Base-by-base conservation (phyloP, 1,284 basidiomycete genomes). In the Porphyrellus sp. region DNA sequence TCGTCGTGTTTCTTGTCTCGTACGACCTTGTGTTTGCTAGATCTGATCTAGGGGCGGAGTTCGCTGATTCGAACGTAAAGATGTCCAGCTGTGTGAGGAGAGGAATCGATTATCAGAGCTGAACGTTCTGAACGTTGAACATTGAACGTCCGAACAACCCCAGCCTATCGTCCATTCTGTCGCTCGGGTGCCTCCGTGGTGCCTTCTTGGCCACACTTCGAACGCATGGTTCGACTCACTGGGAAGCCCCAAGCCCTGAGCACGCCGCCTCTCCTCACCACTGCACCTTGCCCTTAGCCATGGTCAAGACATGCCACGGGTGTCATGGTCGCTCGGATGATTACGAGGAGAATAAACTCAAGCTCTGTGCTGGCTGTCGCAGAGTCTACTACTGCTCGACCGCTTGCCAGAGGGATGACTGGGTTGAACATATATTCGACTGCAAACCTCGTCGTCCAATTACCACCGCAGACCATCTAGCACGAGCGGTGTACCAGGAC, bases 401-500 rank as follows among this genome's bases (percentile, higher is more conserved):
- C 4, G 12, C 2, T 20, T 51, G 49, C 35, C 49, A 48, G 15
- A 47, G 33, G 23, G 6, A 9, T 6, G 28, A 39, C 28, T 48
- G 49, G 49, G 15, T 48, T 12, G 38, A 13, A 15, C 44, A 51
- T 2, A 47, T 51, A 37, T 51, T 51, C 27, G 34, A 51, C 21
- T 50, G 49, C 49, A 50, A 50, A n/a, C 43, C 49, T 12, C 49
- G 49, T 11, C 49, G 42, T 18, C 27, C 42, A n/a, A 16, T 46
- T 34, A 35, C 18, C 15, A 46, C 45, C 18, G 33, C 45, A 6
- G 46, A 49, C 30, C 21, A 41, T 27, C 39, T 49, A 3, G 47
- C 47, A 2, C 47, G 24, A 27, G 38, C 39, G 11, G 47, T 49
- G 8, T 15, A 12, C 30, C n/a, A 21, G 30, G 27, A 41, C 38